Percentiles rank a stretch among this genome's conserved stretches.
phyloP scores from a whole-genome alignment of 2,329 filamentous ascomycete species.

The Rhynchosporium secalis region DNA sequence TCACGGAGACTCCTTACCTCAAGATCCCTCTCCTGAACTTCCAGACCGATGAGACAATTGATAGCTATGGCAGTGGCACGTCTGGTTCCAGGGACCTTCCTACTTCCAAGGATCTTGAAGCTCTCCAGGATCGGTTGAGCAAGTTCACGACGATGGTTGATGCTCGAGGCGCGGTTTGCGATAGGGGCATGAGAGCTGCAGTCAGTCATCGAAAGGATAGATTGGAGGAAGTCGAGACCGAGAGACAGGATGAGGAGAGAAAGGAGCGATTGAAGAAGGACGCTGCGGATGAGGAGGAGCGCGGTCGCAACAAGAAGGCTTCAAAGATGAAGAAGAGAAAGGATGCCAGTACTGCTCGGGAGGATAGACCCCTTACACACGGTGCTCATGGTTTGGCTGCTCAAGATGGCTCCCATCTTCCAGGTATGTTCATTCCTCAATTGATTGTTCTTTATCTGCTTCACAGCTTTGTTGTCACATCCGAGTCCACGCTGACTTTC shows the following conservation, averaged over 20 bases:
- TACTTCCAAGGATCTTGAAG: slow-evolving; percentile 62
- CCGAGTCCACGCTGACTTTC: background rate
- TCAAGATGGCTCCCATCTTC: slow-evolving; percentile 60
- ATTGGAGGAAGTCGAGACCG: slow-evolving; percentile 51
- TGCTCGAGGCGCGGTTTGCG: slow-evolving; percentile 65
- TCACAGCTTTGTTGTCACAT: too few relatives aligned
- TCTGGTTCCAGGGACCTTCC: slow-evolving; percentile 46
- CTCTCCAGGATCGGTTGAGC: slow-evolving; percentile 63
- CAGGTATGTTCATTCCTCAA: slow-evolving; percentile 48
- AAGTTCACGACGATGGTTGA: slow-evolving; percentile 67
- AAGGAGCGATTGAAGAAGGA: slow-evolving; percentile 47
- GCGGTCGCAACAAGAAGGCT: slow-evolving; percentile 43
- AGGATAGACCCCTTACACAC: slow-evolving; percentile 59
- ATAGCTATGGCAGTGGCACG: slow-evolving; percentile 54
- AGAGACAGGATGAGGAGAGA: slow-evolving; percentile 49
- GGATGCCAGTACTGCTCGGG: slow-evolving; percentile 61
- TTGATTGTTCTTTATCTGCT: too few relatives aligned
- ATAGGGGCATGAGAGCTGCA: slow-evolving; percentile 71
- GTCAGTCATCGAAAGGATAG: slow-evolving; percentile 64
- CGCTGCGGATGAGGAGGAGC: slow-evolving; percentile 46
- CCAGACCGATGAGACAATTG: slow-evolving; percentile 68
- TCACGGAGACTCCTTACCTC: slow-evolving; percentile 62
- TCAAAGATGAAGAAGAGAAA: slow-evolving; percentile 79
- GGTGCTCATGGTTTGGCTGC: slow-evolving; percentile 63
- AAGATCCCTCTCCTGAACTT: slow-evolving; percentile 61